Evolutionary conservation across 2,329 filamentous ascomycete genomes (phyloP).

Genomic region (Blastomyces parvus): DNA sequence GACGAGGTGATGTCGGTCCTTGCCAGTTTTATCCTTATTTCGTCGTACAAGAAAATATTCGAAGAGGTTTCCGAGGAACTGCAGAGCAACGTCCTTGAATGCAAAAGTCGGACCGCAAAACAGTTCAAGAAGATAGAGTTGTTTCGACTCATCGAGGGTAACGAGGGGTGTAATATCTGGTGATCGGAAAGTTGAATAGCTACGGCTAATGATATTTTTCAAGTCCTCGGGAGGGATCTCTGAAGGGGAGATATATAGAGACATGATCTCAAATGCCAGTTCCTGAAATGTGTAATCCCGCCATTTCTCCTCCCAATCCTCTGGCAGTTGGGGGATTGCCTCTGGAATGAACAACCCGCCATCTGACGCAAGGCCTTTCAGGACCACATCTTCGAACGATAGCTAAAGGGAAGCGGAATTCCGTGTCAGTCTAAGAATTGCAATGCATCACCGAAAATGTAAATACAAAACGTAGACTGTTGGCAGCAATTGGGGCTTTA

Average conservation of each 20-base stretch:
- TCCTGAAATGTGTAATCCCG: constrained; percentile 68
- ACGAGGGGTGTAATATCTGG: constrained; percentile 69
- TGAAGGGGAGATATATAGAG: constrained; percentile 38
- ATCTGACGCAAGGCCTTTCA: constrained; percentile 79
- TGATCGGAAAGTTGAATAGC: constrained; percentile 81
- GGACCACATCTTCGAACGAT: constrained; percentile 81
- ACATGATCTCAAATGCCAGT: constrained; percentile 75
- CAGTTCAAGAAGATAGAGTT: constrained; percentile 80
- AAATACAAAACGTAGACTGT: no score
- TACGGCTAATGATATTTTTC: constrained; percentile 69
- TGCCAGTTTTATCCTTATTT: constrained; percentile 34
- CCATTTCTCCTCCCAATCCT: constrained; percentile 61
- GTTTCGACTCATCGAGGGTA: constrained; percentile 59
- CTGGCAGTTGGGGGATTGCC: constrained; percentile 57
- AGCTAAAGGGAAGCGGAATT: constrained; percentile 32
- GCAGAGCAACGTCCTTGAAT: constrained; percentile 90
- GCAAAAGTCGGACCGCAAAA: constrained; percentile 95
- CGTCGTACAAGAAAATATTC: constrained; percentile 40
- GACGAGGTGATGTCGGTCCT: constrained; percentile 67
- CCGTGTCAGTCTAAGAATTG: constrained; percentile 1
- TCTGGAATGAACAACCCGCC: constrained; percentile 86
- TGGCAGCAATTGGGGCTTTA: constrained; percentile 9
- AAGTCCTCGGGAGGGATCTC: constrained; percentile 78
- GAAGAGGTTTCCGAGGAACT: constrained; percentile 89
- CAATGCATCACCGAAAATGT: not conserved